Evolutionary conservation across 2,329 filamentous ascomycete genomes (phyloP), one percentile per base, ranked within the genome.

Genomic region (Stachybotrys chartarum): DNA sequence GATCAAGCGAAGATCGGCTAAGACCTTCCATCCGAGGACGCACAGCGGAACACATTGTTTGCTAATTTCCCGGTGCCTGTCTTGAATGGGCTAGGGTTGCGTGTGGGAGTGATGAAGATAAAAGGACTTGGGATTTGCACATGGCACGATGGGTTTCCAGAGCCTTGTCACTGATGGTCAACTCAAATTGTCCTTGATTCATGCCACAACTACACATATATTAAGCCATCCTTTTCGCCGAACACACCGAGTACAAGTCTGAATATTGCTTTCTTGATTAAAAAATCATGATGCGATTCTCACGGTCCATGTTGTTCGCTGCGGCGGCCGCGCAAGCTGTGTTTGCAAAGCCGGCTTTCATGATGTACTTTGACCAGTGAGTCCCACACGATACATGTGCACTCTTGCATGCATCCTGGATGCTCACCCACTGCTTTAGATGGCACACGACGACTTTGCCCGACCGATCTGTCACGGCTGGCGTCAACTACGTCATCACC

Each of bases 401-500:
- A 44, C n/a, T 45, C n/a, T 45, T 45, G 3, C 42, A 45, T 12
- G 12, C 12, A 45, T 45, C n/a, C 5, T n/a, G 3, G n/a, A 24
- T 24, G 12, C 42, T 45, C 12, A n/a, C 42, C n/a, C 12, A 45
- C 39, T 17, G n/a, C 14, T 4, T 12, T 42, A 78, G 75, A 64
- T 78, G 67, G 55, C 75, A 80, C 56, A 70, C 60, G 1, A 57
- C 58, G 3, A 65, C 60, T 12, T 64, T 77, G 0, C 77, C 70
- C 0, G 47, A 64, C 56, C 70, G 66, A 47, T 61, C 67, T 1
- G 57, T 74, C 30, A 77, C 76, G 0, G 61, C 69, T 2, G 69
- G 75, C 30, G 73, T 84, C 59, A 82, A 77, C 30, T 75, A 83
- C 60, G 80, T 82, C 32, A 76, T 81, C 57, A 78, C 81, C 58